Conservation (phyloP, 345 rosid species). For the Aquilaria sinensis region DNA sequence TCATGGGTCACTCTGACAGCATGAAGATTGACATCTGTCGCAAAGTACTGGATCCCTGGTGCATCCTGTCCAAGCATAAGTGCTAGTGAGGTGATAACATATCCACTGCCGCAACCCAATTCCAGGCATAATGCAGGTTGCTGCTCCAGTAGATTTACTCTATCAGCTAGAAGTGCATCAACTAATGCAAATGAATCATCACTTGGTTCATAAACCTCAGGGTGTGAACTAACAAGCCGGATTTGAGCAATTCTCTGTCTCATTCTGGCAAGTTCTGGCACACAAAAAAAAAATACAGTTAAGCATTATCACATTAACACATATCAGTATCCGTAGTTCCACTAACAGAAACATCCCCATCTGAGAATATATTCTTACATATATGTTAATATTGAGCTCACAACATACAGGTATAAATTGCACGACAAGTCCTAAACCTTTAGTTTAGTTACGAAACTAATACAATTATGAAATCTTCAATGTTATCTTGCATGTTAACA, state of each 20-base stretch:
- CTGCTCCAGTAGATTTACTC: slow-evolving; percentile 45
- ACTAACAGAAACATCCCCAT: too few species aligned
- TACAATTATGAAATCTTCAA: too few species aligned
- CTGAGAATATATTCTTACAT: too few species aligned
- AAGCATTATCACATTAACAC: too few species aligned
- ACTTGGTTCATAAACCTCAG: slow-evolving; percentile 88
- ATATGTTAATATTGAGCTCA: too few species aligned
- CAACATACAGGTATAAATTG: too few species aligned
- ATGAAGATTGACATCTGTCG: slow-evolving; percentile 62
- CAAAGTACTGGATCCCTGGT: slow-evolving; percentile 39
- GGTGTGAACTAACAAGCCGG: slow-evolving; percentile 71
- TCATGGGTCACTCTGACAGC: slow-evolving; percentile 53
- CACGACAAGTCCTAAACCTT: too few species aligned
- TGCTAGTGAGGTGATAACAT: slow-evolving; percentile 75
- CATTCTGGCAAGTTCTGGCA: slow-evolving; percentile 20
- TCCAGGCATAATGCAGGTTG: slow-evolving; percentile 64
- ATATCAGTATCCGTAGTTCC: too few species aligned
- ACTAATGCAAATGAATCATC: slow-evolving; percentile 91
- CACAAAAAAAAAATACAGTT: too few species aligned
- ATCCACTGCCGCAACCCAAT: slow-evolving; percentile 85
- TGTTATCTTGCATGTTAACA: too few species aligned
- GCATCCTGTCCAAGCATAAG: slow-evolving; percentile 50
- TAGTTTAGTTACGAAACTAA: too few species aligned
- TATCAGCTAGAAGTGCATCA: slow-evolving; percentile 78
- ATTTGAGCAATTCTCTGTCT: slow-evolving; percentile 54